Percentiles rank a stretch among this genome's conserved stretches.
Conservation (phyloP, 2,329 filamentous ascomycete genomes). For the Alternaria gansuensis region DNA sequence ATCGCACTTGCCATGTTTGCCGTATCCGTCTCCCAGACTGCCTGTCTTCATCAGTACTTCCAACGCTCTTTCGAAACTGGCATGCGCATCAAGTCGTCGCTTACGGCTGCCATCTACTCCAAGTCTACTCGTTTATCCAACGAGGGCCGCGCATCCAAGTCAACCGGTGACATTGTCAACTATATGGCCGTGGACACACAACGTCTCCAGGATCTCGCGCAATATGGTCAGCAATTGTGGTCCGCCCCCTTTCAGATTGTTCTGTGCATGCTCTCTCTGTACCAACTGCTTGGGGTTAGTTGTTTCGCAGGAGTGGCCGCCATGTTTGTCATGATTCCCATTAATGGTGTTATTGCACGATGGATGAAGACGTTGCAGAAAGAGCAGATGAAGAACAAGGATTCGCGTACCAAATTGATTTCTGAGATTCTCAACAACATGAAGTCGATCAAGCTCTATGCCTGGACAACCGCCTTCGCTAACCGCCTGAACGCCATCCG, state of each 20-base stretch:
- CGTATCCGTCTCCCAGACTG: constrained; percentile 85
- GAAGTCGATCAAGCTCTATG: constrained; percentile 98
- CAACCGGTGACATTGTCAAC: constrained; percentile 97
- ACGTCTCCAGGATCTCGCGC: constrained; percentile 90
- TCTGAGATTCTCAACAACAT: constrained; percentile 99
- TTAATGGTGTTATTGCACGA: constrained; percentile 90
- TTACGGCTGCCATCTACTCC: constrained; percentile 90
- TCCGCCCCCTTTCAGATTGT: constrained; percentile 96
- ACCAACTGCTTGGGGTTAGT: constrained; percentile 91
- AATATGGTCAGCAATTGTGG: constrained; percentile 95
- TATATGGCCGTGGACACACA: constrained; percentile 99
- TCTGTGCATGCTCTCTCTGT: constrained; percentile 94
- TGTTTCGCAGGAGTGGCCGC: constrained; percentile 95
- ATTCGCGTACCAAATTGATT: constrained; percentile 89
- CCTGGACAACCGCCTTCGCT: constrained; percentile 97
- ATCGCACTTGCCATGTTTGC: constrained; percentile 94
- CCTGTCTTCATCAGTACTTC: constrained; percentile 96
- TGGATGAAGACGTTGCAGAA: constrained; percentile 96
- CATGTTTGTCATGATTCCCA: constrained; percentile 97
- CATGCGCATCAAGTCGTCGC: constrained; percentile 92
- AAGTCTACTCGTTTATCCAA: constrained; percentile 92
- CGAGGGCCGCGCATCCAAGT: constrained; percentile 86
- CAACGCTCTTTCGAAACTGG: constrained; percentile 93
- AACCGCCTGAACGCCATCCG: constrained; percentile 95
- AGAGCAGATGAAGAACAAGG: constrained; percentile 99